phyloP scores from a whole-genome alignment of 345 rosid genomes.

The Populus deltoides region DNA sequence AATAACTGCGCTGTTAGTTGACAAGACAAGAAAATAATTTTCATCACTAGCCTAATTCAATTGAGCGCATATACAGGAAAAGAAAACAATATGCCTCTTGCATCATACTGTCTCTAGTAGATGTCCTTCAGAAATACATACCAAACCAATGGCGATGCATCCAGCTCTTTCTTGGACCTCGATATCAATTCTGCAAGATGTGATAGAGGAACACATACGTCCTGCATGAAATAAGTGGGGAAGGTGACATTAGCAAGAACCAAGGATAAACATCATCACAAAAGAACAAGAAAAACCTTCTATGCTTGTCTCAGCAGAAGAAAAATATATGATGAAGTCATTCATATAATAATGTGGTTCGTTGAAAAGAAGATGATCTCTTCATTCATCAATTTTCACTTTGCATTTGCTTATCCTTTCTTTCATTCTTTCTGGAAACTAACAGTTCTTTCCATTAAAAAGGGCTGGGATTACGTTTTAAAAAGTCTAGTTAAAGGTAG shows the following conservation, averaged over 20 bases:
- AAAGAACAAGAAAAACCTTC: neutral
- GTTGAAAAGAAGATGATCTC: neutral
- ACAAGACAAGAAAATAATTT: neutral
- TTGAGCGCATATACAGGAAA: neutral
- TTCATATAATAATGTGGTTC: neutral
- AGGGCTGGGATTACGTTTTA: neutral
- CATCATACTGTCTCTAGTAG: neutral
- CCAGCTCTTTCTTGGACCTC: slow-evolving; percentile 65
- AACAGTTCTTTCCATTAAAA: neutral
- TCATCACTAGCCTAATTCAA: slow-evolving; percentile 2
- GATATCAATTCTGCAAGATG: slow-evolving; percentile 76
- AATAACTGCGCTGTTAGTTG: slow-evolving; percentile 58
- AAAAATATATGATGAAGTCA: neutral
- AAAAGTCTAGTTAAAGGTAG: neutral
- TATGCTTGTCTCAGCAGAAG: neutral
- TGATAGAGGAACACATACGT: slow-evolving; percentile 89
- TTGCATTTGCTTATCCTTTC: slow-evolving; percentile 4
- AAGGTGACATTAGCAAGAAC: neutral
- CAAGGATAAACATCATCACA: too few relatives aligned
- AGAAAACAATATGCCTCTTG: neutral
- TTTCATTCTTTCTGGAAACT: neutral
- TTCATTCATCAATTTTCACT: neutral
- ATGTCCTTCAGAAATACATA: slow-evolving; percentile 15
- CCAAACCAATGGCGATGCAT: slow-evolving; percentile 70
- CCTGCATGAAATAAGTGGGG: slow-evolving; percentile 39